Base-by-base conservation (phyloP, 805 yeast species). In the Ogataea nakhonphanomensis region DNA sequence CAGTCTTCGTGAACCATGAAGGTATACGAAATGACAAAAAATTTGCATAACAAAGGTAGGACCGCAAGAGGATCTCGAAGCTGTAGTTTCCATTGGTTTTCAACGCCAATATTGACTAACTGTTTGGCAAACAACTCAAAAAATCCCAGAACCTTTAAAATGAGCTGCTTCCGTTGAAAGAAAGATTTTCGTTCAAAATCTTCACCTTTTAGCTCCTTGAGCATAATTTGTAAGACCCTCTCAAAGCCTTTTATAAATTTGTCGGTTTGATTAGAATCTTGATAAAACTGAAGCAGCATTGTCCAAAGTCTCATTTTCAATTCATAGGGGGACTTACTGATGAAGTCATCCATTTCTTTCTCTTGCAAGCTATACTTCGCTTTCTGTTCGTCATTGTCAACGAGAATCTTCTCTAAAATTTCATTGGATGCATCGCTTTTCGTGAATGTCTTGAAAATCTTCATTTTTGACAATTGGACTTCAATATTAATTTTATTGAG, bases 261-360 rank as follows among this genome's bases (percentile, higher is more conserved):
- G 0, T 59, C 58, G 2, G 61, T 30, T 15, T 64, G 53, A 2
- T 46, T 30, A 13, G 57, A 51, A 3, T 54, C 55, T 10, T 61
- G 55, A 50, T 83, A 85, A 40, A 73, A 72, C 46, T 73, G 76
- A 34, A 87, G 70, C 12, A 90, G 64, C 17, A 83, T 70, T 24
- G 76, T 77, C 95, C 97, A 90, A 2, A 93, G 62, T 39, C 81
- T 80, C 27, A 89, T 63, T 41, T 76, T 76, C 56, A 88, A 71
- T 15, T 77, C 81, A 15, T 83, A 65, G 0, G 93, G 77, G 0
- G 95, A 78, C 9, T 66, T 67, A 3, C 67, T 62, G 11, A 93
- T 66, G 54, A 91, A 87, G 9, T 66, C 59, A 15, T 71, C 66
- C 58, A 88, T 79, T 7, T 89, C 79, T 11, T 54, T 48, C 25